Base-by-base conservation (phyloP, 2,329 filamentous ascomycete species). In the Nannizziopsis barbatae region DNA sequence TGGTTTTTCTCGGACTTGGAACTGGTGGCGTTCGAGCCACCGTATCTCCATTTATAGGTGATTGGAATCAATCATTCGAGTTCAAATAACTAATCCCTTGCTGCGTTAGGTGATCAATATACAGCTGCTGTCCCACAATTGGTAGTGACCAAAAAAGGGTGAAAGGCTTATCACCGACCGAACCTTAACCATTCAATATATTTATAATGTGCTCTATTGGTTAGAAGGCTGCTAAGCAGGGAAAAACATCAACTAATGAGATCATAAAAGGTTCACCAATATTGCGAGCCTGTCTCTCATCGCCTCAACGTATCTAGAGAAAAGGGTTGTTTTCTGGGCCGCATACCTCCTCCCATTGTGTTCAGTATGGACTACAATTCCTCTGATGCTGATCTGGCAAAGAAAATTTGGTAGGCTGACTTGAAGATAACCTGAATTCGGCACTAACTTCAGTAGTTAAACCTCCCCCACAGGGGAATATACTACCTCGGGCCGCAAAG, bases 221-320 rank as follows among this genome's bases (percentile, higher is more conserved):
- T 65, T 20, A 35, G 50, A 47, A 14, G 11, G 11, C 11, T 17
- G 11, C 18, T 17, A 14, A 5, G 3, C 18, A 18, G 15, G n/a
- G 3, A 11, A 12, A 15, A 17, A 18, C 11, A 17, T 22, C 38
- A 12, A 17, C 38, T 41, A 41, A 41, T 41, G 11, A 17, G 38
- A 10, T 8, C 10, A 12, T 52, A 51, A n/a, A n/a, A 44, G 49
- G 58, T 83, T 81, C 60, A 81, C 83, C 55, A 84, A 84, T 60
- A 59, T 84, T 7, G 81, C 80, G 8, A 74, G 76, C 3, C 67
- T 85, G 3, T 80, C 75, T 0, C 67, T 74, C 38, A 72, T 83
- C 53, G 74, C 72, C 5, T 81, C 76, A 0, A 75, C 75, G 2
- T 76, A 75, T 56, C 70, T 83, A 62, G 81, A 85, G 60, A 70